phyloP scores from a whole-genome alignment of 2,329 filamentous ascomycete species.

The Pseudogymnoascus sp. region DNA sequence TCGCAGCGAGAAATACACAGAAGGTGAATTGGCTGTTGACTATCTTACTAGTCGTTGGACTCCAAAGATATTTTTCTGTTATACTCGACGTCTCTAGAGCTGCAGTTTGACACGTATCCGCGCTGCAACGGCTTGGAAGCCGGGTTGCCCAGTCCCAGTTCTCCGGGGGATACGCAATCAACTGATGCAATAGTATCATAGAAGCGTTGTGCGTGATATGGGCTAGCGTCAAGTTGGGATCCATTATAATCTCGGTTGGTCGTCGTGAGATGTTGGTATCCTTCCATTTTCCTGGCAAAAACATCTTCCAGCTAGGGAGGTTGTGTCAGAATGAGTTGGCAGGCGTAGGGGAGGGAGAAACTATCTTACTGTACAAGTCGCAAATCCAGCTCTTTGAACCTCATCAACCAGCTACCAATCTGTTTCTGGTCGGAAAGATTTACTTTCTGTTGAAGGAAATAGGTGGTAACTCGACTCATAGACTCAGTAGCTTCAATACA shows the following conservation, averaged over 20 bases:
- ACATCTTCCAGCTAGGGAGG: conserved; percentile 39
- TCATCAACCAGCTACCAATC: conserved; percentile 39
- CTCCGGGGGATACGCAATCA: conserved; percentile 29
- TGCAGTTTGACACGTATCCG: conserved; percentile 30
- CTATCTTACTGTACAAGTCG: conserved; percentile 37
- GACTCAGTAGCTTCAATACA: conserved; percentile 43
- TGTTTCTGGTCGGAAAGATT: conserved; percentile 36
- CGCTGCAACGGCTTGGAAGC: conserved; percentile 27
- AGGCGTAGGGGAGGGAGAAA: background rate
- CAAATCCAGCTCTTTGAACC: conserved; percentile 44
- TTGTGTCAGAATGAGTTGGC: background rate
- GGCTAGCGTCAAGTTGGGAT: conserved; percentile 33
- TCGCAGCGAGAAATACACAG: conserved; percentile 29
- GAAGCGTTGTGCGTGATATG: conserved; percentile 33
- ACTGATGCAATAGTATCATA: conserved; percentile 32
- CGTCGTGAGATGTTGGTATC: conserved; percentile 30
- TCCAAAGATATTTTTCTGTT: conserved; percentile 28
- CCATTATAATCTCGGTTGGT: conserved; percentile 27
- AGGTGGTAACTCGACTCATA: conserved; percentile 39
- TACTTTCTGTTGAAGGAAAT: conserved; percentile 40
- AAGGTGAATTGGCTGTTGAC: conserved; percentile 28
- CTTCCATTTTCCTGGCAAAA: conserved; percentile 39
- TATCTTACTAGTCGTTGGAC: conserved; percentile 19
- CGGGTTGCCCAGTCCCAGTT: conserved; percentile 22
- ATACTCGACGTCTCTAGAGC: conserved; percentile 30